These are phyloP conservation scores for Kodamaea nitidulidarum DNA, from an alignment of 805 yeast genomes.

Conservation along the genomic window DNA sequence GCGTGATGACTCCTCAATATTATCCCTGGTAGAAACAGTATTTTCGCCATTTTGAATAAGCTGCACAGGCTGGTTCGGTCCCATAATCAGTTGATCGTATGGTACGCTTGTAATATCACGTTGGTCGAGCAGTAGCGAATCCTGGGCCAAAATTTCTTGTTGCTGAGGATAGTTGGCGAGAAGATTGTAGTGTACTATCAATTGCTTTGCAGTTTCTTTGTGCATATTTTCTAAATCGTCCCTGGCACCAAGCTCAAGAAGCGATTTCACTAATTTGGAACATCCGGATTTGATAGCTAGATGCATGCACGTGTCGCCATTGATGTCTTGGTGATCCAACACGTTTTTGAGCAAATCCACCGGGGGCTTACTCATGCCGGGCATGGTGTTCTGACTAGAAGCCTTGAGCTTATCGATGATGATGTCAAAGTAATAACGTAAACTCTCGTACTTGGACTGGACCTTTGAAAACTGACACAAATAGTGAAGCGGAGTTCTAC, in stretches of 20 bases:
- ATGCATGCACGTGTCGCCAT: constrained; percentile 85
- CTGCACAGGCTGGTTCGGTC: constrained; percentile 1
- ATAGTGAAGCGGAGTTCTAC: constrained; percentile 82
- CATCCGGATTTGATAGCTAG: constrained; percentile 69
- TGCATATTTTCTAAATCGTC: constrained; percentile 44
- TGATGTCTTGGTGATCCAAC: constrained; percentile 70
- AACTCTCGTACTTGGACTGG: constrained; percentile 68
- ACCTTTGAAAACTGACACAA: constrained; percentile 67
- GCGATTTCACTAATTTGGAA: constrained; percentile 67
- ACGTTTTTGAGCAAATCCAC: constrained; percentile 59
- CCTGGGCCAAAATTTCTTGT: constrained; percentile 2
- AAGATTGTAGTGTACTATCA: constrained; percentile 38
- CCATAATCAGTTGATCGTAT: constrained; percentile 7
- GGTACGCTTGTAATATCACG: constrained; percentile 5
- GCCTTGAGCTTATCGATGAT: constrained; percentile 68
- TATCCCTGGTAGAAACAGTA: background rate
- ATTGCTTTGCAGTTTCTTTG: constrained; percentile 42
- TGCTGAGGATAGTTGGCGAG: constrained; percentile 11
- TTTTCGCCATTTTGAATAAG: background rate
- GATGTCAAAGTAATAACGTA: constrained; percentile 76
- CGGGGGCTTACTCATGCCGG: constrained; percentile 34
- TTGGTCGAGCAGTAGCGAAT: background rate
- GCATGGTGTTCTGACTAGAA: constrained; percentile 26
- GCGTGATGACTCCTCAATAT: background rate
- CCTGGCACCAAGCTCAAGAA: constrained; percentile 81